Percentiles rank a stretch among this genome's conserved stretches.
These are phyloP conservation scores for Scedosporium aurantiacum DNA, from an alignment of 2,329 filamentous ascomycete genomes.

Conservation along the genomic window DNA sequence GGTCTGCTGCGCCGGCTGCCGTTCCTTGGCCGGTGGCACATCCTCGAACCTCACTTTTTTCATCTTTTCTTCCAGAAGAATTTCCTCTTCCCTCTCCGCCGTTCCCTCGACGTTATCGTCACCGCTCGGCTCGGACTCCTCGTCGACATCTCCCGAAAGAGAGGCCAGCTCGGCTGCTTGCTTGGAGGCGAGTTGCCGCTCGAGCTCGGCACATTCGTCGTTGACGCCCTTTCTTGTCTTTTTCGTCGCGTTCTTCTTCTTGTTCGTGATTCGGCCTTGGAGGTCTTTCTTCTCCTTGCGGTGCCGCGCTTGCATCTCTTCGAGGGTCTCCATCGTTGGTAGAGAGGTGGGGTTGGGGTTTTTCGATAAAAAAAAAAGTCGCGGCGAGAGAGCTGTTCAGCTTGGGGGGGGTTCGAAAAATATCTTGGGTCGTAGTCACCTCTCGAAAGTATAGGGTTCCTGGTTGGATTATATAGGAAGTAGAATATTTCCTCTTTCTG, in stretches of 20 bases:
- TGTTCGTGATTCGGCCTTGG: constrained; percentile 75
- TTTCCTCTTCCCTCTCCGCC: constrained; percentile 10
- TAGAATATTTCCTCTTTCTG: too few species aligned
- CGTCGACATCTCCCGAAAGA: constrained; percentile 19
- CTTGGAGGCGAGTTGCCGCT: constrained; percentile 53
- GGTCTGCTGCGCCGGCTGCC: background rate
- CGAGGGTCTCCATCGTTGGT: constrained; percentile 40
- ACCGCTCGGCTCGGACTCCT: background rate
- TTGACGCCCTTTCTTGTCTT: constrained; percentile 68
- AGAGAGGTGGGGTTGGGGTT: background rate
- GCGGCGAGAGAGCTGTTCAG: too few species aligned
- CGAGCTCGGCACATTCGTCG: constrained; percentile 62
- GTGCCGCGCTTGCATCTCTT: constrained; percentile 69
- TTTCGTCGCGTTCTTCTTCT: constrained; percentile 95
- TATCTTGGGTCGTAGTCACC: background rate
- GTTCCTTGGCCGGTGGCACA: constrained; percentile 6
- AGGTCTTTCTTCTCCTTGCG: constrained; percentile 83
- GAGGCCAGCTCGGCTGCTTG: constrained; percentile 51
- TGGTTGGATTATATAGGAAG: too few species aligned
- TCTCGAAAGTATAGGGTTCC: too few species aligned
- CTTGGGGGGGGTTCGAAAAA: background rate
- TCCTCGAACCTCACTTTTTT: constrained; percentile 14
- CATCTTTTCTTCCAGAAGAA: constrained; percentile 11
- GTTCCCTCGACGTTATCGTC: constrained; percentile 14
- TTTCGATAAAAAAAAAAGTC: too few species aligned